A percentile compares a stretch with the other conserved stretches of the same genome.
phyloP scores from a whole-genome alignment of 495 filamentous ascomycete genomes.

The Arthonia radiata region DNA sequence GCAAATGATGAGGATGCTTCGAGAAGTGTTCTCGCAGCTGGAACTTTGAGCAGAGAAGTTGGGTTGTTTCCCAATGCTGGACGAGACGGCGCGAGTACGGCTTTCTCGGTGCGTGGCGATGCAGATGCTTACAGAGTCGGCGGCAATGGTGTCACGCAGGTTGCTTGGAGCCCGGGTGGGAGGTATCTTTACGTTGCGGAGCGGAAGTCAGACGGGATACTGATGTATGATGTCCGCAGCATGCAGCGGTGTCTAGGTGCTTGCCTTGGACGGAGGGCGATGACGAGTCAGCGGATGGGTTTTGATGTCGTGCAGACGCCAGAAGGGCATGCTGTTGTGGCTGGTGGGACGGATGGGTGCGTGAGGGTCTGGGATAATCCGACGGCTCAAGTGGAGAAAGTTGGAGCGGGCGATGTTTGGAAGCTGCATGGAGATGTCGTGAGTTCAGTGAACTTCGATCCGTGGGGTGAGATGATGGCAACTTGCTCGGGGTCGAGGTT shows the following conservation, averaged over 20 bases:
- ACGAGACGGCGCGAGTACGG: conserved; percentile 1
- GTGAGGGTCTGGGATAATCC: conserved; percentile 50
- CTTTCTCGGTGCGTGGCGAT: conserved; percentile 1
- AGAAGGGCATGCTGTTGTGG: conserved; percentile 54
- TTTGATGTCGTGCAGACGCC: conserved; percentile 33
- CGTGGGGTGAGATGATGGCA: too few species aligned
- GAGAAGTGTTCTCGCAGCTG: conserved; percentile 69
- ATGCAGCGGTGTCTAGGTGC: conserved; percentile 40
- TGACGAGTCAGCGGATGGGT: conserved; percentile 54
- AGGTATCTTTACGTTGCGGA: conserved; percentile 73
- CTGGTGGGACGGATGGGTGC: conserved; percentile 52
- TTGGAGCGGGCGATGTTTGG: too few species aligned
- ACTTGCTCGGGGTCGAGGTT: too few species aligned
- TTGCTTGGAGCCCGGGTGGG: conserved; percentile 66
- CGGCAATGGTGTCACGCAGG: conserved; percentile 48
- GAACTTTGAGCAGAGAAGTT: conserved; percentile 53
- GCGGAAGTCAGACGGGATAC: conserved; percentile 42
- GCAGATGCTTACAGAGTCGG: conserved; percentile 20
- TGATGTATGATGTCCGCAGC: conserved; percentile 67
- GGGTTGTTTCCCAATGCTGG: conserved; percentile 42
- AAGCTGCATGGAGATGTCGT: too few species aligned
- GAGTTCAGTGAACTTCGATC: too few species aligned
- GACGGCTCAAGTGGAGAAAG: too few species aligned
- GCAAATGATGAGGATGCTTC: too few species aligned
- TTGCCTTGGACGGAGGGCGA: conserved; percentile 42